Evolutionary conservation across 2,329 filamentous ascomycete species (phyloP).

Genomic region (Pestalotiopsis sp.): DNA sequence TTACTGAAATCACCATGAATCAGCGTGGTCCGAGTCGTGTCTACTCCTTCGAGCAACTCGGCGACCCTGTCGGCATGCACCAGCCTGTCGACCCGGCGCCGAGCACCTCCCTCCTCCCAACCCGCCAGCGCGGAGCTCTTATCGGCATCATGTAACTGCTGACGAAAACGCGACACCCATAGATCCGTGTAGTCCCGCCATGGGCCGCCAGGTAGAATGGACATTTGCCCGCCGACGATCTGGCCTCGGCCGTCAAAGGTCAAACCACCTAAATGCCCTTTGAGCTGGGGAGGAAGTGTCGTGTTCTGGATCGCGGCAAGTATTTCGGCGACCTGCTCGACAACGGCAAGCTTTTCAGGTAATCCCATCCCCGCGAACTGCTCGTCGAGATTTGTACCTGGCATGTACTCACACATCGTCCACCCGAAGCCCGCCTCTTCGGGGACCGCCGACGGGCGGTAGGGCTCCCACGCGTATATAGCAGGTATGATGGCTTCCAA

Average conservation of each 20-base stretch:
- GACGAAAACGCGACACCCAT: conserved; percentile 8
- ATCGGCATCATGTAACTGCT: conserved; percentile 14
- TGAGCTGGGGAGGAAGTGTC: conserved; percentile 17
- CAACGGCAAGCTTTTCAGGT: conserved; percentile 15
- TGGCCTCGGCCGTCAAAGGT: conserved; percentile 18
- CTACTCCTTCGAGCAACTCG: conserved; percentile 18
- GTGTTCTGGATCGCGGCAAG: conserved; percentile 21
- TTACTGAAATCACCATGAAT: conserved; percentile 31
- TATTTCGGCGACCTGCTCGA: conserved; percentile 25
- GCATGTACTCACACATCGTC: conserved; percentile 26
- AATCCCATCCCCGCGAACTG: conserved; percentile 17
- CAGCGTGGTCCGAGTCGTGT: conserved; percentile 16
- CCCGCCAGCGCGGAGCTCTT: conserved; percentile 13
- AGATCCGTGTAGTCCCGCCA: conserved; percentile 13
- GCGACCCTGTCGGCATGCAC: conserved; percentile 14
- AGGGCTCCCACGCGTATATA: conserved; percentile 21
- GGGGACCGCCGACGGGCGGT: neutral
- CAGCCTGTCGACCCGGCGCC: conserved; percentile 14
- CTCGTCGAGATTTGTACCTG: conserved; percentile 23
- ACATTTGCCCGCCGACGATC: conserved; percentile 20
- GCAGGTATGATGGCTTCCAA: conserved; percentile 20
- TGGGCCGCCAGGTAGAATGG: conserved; percentile 12
- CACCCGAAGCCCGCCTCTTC: conserved; percentile 21
- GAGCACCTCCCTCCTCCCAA: conserved; percentile 8
- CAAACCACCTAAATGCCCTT: conserved; percentile 22